A percentile compares a stretch with the other conserved stretches of the same genome.
These are phyloP conservation scores for Helminthosporium solani DNA, from an alignment of 2,329 filamentous ascomycete genomes.

Conservation along the genomic window DNA sequence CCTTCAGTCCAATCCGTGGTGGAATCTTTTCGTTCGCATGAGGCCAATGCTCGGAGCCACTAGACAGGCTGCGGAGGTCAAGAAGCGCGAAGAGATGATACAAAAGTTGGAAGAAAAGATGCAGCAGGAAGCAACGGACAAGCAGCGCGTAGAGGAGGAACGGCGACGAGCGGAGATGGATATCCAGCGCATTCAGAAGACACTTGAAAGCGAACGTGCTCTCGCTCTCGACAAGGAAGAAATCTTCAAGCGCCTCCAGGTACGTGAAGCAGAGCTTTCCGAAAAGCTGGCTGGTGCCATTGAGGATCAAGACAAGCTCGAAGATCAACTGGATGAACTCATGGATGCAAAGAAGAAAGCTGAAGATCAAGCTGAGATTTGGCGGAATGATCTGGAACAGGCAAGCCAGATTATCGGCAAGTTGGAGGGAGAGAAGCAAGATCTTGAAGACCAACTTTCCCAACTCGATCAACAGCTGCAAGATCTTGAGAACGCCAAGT, in stretches of 20 bases:
- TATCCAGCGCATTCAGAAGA: conserved; percentile 86
- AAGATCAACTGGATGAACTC: conserved; percentile 88
- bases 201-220: conserved; percentile 92
- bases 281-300: conserved; percentile 92
- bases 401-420: conserved; percentile 83
- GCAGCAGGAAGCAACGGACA: conserved; percentile 70
- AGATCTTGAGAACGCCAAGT: conserved; percentile 68
- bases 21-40: conserved; percentile 93
- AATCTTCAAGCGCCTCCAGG: conserved; percentile 94
- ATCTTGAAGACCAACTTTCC: conserved; percentile 65
- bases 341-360: conserved; percentile 86
- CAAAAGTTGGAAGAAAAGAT: conserved; percentile 82
- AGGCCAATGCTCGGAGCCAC: conserved; percentile 91
- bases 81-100: conserved; percentile 93
- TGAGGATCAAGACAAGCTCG: conserved; percentile 89
- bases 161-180: conserved; percentile 83
- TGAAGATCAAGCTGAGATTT: conserved; percentile 79
- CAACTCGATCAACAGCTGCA: conserved; percentile 70
- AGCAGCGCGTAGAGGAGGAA: conserved; percentile 85
- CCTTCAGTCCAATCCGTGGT: conserved; percentile 93
- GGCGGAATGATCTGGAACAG: conserved; percentile 82
- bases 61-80: conserved; percentile 87
- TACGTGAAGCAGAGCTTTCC: conserved; percentile 85
- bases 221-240: conserved; percentile 97
- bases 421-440: conserved; percentile 82